Conservation (phyloP, 2,329 filamentous ascomycete species). For the Hypoxylon sp. region DNA sequence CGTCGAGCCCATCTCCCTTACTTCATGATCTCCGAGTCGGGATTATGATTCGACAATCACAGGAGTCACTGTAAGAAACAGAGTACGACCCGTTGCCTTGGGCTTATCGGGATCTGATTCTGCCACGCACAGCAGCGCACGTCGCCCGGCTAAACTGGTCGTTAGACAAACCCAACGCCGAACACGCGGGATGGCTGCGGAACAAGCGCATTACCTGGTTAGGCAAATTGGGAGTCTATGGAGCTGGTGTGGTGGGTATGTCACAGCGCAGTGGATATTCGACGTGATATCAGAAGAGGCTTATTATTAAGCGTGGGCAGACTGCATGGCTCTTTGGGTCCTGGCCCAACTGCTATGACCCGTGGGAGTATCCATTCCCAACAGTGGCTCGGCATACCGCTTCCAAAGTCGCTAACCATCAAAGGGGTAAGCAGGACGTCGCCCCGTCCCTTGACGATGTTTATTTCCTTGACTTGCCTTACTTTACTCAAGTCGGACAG, state of each 20-base stretch:
- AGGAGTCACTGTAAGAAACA: conserved; percentile 14
- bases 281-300: not conserved
- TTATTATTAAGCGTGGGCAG: conserved; percentile 5
- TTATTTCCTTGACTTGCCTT: not conserved
- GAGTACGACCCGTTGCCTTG: conserved; percentile 17
- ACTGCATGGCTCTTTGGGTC: not conserved
- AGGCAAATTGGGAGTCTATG: conserved; percentile 5
- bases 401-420: conserved; percentile 13
- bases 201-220: conserved; percentile 24
- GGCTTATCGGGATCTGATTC: conserved; percentile 22
- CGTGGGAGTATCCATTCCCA: conserved; percentile 19
- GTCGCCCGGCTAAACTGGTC: conserved; percentile 27
- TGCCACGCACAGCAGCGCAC: conserved; percentile 18
- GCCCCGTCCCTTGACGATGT: not conserved
- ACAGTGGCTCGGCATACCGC: conserved; percentile 12
- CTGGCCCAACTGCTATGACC: conserved; percentile 19
- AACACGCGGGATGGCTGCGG: conserved; percentile 23
- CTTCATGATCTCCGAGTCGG: conserved; percentile 24
- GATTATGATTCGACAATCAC: conserved; percentile 31
- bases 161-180: conserved; percentile 29
- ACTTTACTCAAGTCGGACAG: conserved; percentile 23
- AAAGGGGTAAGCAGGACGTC: conserved; percentile 16
- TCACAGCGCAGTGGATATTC: conserved; percentile 17
- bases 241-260: conserved; percentile 15
- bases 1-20: conserved; percentile 31